These are phyloP conservation scores for Melanogaster broomeanus DNA, from an alignment of 768 basidiomycete genomes.

Conservation along the genomic window DNA sequence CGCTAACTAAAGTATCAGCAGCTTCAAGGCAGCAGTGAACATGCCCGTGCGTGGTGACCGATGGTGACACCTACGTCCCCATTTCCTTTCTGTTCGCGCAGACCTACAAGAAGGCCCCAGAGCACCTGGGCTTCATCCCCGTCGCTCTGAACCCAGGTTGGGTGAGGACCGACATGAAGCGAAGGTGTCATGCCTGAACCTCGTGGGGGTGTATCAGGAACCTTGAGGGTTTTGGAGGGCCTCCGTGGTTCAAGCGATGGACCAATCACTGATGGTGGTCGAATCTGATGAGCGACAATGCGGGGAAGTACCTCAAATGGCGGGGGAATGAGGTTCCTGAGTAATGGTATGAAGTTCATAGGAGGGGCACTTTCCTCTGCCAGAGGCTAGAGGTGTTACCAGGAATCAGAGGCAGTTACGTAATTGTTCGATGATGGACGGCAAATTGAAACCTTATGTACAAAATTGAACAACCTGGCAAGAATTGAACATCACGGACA, in stretches of 20 bases:
- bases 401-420: too few species aligned
- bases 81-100: not conserved
- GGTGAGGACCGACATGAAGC: conserved; percentile 63
- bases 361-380: too few species aligned
- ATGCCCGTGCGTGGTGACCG: too few species aligned
- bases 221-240: conserved; percentile 12
- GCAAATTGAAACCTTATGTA: too few species aligned
- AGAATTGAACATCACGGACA: too few species aligned
- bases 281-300: not conserved
- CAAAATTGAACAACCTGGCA: too few species aligned
- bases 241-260: too few species aligned
- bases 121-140: conserved; percentile 14
- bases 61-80: conserved; percentile 5
- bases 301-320: conserved; percentile 10
- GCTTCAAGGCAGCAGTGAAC: too few species aligned
- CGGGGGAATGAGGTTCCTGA: conserved; percentile 13
- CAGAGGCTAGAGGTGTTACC: too few species aligned
- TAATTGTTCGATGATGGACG: too few species aligned
- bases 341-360: too few species aligned
- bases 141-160: conserved; percentile 97
- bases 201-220: conserved; percentile 29
- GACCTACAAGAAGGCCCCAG: conserved; percentile 17
- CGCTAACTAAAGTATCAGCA: conserved; percentile 15
- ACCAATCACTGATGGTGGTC: too few species aligned
- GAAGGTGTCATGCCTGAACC: conserved; percentile 30